Evolutionary conservation across 1,139 yeast species (phyloP), one percentile per base, ranked within the genome.

Genomic region (Saccharomycopsis phalli): DNA sequence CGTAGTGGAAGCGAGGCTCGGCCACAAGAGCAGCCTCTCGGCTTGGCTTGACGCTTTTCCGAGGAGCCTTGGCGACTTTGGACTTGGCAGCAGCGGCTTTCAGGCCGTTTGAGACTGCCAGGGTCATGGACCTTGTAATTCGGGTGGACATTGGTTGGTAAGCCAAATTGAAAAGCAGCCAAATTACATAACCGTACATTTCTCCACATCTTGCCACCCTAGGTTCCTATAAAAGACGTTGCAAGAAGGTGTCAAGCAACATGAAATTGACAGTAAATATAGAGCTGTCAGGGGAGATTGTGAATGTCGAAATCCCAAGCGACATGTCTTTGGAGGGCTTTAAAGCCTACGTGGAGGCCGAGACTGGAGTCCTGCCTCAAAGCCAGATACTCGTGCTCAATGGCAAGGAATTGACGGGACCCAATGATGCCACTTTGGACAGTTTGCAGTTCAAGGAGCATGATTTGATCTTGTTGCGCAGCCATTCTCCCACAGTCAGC

Each of bases 261-360:
- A 66, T 66, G 71, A 54, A 60, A 19, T 41, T 66, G 10, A 58
- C 66, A 1, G 57, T 66, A 10, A 58, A 66, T 1, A 44, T 55
- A n/a, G 60, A 54, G 14, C 45, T 48, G 4, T 46, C 58, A 2
- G 66, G 59, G 31, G 55, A 51, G 23, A 50, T 62, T 7, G 45
- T 59, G 34, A 56, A 71, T 2, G 68, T 76, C 1, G 87, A 80
- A 41, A 68, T 80, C 2, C 74, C 87, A 2, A 72, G 65, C 1
- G 80, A 80, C 16, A 71, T 87, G 65, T 56, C 74, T 0, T 57
- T 86, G 6, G 68, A 59, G 11, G 95, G 87, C 56, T 71, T 88
- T 51, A 69, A 74, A 47, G 94, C 94, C 0, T 78, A 81, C 49
- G 57, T 88, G 4, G 86, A 79, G 49, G 78, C 86, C 2, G 95